Evolutionary conservation across 805 yeast genomes (phyloP).

Genomic region (Yamadazyma laniorum): DNA sequence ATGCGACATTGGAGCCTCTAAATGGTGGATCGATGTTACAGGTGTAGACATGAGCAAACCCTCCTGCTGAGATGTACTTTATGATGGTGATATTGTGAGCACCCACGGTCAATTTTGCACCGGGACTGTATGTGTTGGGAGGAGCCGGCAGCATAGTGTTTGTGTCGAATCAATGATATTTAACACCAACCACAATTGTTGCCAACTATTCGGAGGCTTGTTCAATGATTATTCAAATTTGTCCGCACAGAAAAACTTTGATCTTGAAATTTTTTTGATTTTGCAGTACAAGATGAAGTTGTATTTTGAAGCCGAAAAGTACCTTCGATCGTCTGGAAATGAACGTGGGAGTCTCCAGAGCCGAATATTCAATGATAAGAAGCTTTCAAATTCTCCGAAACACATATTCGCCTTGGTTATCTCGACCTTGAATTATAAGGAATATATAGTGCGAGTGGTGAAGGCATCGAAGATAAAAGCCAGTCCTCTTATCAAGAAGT

Average conservation of each 20-base stretch:
- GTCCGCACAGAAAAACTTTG: no score
- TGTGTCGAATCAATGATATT: neutral
- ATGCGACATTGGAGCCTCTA: constrained; percentile 58
- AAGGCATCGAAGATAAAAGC: constrained; percentile 64
- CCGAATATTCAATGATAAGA: constrained; percentile 36
- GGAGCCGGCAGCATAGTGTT: constrained; percentile 1
- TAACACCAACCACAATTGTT: neutral
- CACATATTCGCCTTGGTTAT: constrained; percentile 83
- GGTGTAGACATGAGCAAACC: constrained; percentile 92
- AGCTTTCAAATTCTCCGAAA: constrained; percentile 58
- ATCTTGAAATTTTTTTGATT: no score
- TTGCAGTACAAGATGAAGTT: constrained; percentile 44
- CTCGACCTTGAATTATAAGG: constrained; percentile 72
- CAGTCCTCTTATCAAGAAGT: constrained; percentile 40
- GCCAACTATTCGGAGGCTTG: no score
- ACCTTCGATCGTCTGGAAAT: constrained; percentile 15
- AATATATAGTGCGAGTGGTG: constrained; percentile 60
- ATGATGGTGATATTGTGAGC: constrained; percentile 69
- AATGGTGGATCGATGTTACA: constrained; percentile 60
- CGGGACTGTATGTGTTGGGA: constrained; percentile 26
- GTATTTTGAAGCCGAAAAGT: constrained; percentile 44
- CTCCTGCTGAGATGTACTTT: constrained; percentile 82
- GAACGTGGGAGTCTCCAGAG: constrained; percentile 34
- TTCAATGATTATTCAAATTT: no score
- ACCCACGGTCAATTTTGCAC: constrained; percentile 79